Conservation (phyloP, 345 rosid genomes). For the Sisymbrium irio region DNA sequence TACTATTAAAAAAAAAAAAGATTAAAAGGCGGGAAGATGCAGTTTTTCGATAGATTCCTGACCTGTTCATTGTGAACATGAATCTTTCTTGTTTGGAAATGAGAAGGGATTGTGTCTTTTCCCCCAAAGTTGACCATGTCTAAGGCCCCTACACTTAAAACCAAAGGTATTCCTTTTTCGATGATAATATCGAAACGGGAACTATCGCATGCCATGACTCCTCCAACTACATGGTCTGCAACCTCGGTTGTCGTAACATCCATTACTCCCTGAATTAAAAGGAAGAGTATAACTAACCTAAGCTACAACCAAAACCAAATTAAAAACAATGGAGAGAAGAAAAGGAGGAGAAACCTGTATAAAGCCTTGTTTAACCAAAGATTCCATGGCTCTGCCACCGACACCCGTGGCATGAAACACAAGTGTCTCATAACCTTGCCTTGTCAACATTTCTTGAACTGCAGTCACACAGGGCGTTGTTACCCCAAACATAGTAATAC, state of each 20-base stretch:
- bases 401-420: conserved; percentile 95
- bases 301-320: no score
- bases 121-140: conserved; percentile 96
- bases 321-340: no score
- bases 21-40: background rate
- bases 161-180: conserved; percentile 81
- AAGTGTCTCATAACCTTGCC: conserved; percentile 76
- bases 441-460: conserved; percentile 58
- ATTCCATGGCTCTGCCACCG: conserved; percentile 96
- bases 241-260: conserved; percentile 93
- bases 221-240: conserved; percentile 89
- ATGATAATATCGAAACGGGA: conserved; percentile 74
- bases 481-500: conserved; percentile 93
- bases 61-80: conserved; percentile 87
- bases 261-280: conserved; percentile 65
- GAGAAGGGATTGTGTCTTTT: conserved; percentile 67
- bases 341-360: conserved; percentile 54
- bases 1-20: background rate
- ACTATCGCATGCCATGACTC: conserved; percentile 89
- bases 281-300: no score
- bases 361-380: conserved; percentile 71
- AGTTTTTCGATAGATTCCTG: background rate
- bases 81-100: conserved; percentile 63
- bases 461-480: conserved; percentile 81
- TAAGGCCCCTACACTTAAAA: conserved; percentile 85